phyloP scores from a whole-genome alignment of 208 protist genomes.

The Acanthamoeba lenticulata region DNA sequence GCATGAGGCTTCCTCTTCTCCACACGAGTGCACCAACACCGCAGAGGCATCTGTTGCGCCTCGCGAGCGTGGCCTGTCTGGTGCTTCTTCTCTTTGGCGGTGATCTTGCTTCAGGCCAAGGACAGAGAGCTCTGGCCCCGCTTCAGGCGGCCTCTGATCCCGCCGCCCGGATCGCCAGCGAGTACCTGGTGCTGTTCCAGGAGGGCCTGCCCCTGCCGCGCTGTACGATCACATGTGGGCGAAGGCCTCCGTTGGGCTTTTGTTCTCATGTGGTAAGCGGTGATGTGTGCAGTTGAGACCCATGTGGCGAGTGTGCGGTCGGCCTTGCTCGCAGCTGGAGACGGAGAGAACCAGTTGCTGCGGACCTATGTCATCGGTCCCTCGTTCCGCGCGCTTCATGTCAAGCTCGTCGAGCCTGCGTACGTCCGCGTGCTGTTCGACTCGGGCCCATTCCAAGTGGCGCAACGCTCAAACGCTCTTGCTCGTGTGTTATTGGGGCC shows the following conservation, averaged over 20 bases:
- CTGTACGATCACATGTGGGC: not conserved
- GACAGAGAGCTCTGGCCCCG: too few species aligned
- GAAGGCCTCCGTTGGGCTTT: not conserved
- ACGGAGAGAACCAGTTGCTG: not conserved
- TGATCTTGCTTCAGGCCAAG: too few species aligned
- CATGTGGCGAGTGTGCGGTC: not conserved
- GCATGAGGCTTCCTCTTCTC: too few species aligned
- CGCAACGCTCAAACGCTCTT: not conserved
- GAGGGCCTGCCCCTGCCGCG: not conserved
- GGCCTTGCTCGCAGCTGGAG: not conserved
- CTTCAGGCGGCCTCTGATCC: not conserved
- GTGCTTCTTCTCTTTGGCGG: too few species aligned
- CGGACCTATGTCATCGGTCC: not conserved
- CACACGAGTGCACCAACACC: too few species aligned
- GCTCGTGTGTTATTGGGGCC: not conserved
- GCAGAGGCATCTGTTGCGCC: too few species aligned
- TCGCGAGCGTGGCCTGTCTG: too few species aligned
- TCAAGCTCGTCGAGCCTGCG: not conserved
- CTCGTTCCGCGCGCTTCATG: not conserved
- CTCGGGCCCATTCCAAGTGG: not conserved
- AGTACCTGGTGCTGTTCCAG: conserved; percentile 58
- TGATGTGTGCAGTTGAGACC: not conserved
- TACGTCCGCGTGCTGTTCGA: not conserved
- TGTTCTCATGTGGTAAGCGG: not conserved
- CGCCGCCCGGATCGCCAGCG: not conserved